Base-by-base conservation (phyloP, 2,329 filamentous ascomycete species). In the Mycogone perniciosa region DNA sequence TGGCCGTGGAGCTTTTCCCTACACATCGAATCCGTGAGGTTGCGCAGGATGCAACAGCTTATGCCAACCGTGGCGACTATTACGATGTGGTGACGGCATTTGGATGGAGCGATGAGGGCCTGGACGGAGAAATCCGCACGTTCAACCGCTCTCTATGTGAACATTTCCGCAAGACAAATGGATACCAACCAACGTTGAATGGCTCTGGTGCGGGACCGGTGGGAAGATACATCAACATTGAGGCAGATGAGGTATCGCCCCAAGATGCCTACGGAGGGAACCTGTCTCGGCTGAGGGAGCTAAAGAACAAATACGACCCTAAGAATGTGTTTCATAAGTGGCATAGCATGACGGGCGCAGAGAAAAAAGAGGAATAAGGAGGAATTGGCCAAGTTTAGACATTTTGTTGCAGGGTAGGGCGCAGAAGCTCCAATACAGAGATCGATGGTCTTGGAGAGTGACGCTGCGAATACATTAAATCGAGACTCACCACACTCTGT, bases 1-100 rank as follows among this genome's bases (percentile, higher is more conserved):
- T 62, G 40, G 60, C 71, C 1, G 68, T 74, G 4, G 75, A 79
- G 54, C 63, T 71, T 27, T 67, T 69, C 27, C 67, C 74, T 20
- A 68, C 69, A 48, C 9, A 13, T 2, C 39, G 45, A 13, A 29
- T 53, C 6, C 37, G 49, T 5, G 40, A 64, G n/a, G 62, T 73
- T 4, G 57, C 63, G 0, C 55, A 64, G 1, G 54, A 62, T 2
- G 66, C 63, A 1, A 77, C 70, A 5, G 35, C 51, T 2, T 53
- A 45, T 31, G 38, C 51, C 37, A 50, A 50, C 13, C 46, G 51
- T 4, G 46, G 47, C 7, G 7, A 29, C 4, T 50, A 50, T 4
- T 64, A 70, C 44, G 67, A 65, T 26, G 55, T 59, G 5, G 64
- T 71, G 43, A 13, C 40, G 20, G 13, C 26, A 8, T 27, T 42